Evolutionary conservation across 1,284 basidiomycete species (phyloP), one percentile per base, ranked within the genome.

Genomic region (Cyathus pygmaeus): DNA sequence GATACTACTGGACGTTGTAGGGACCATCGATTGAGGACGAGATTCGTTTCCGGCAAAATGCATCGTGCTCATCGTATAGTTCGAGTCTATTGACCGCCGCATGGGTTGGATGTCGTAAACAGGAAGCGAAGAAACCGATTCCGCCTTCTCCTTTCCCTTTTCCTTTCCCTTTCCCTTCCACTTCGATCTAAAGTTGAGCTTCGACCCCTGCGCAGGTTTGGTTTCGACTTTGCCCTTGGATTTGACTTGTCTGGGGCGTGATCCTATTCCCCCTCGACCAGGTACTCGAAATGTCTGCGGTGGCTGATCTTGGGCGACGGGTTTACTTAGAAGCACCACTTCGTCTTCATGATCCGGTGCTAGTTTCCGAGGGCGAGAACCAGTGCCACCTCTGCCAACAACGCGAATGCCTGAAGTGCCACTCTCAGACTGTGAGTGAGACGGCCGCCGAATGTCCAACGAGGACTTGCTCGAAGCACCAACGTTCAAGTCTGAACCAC

Each of bases 11-110:
- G 50, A 11, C 11, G 49, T 36, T 59, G 33, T 23, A 58, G 63
- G 30, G 63, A 62, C 23, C 64, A 66, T 6, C 50, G 56, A 52
- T 19, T 65, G 61, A 24, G 53, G 42, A 13, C 49, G 58, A 2
- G 61, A 50, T 24, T 64, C 65, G 7, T 55, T 61, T 47, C 21
- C 44, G 19, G 50, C 41, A 31, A 68, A 68, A 50, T 68, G 67
- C 2, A 68, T 55, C 2, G 65, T 62, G 46, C 67, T 68, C 21
- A 68, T 33, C 2, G 67, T 63, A 4, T 55, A 46, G 11, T 29
- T 47, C 2, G 60, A 61, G 19, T 41, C 53, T 36, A 61, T 64
- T 19, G 62, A 30, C 57, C 57, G 27, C 56, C 41, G 23, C 62
- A 57, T 1, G 61, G 55, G 1, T 50, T 33, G 9, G 10, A 26